Conservation (phyloP, 2,329 filamentous ascomycete species). For the Cercospora citrullina region DNA sequence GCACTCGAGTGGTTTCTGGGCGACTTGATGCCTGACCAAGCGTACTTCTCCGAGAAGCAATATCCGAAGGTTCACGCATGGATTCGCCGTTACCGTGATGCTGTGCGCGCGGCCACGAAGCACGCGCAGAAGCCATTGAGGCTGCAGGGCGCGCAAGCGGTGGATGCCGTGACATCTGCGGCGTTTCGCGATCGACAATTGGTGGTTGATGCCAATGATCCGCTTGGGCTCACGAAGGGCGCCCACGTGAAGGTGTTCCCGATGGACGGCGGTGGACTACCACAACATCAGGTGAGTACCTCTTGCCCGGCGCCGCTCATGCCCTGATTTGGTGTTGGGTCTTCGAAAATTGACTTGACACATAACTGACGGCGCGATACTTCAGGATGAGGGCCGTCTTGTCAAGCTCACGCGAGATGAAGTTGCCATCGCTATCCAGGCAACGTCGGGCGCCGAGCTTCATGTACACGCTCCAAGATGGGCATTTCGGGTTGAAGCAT, state of each 20-base stretch:
- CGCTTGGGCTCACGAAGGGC: conserved; percentile 55
- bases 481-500: conserved; percentile 54
- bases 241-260: conserved; percentile 61
- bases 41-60: conserved; percentile 52
- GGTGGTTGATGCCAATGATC: conserved; percentile 54
- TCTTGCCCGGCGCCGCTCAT: not conserved
- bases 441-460: conserved; percentile 46
- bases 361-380: not conserved
- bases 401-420: conserved; percentile 55
- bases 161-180: conserved; percentile 48
- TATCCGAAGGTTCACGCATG: conserved; percentile 65
- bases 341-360: not conserved
- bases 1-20: conserved; percentile 61
- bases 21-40: conserved; percentile 56
- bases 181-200: conserved; percentile 50
- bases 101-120: conserved; percentile 47
- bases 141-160: conserved; percentile 58
- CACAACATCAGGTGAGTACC: conserved; percentile 44
- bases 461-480: conserved; percentile 63
- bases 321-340: not conserved
- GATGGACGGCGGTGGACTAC: conserved; percentile 58
- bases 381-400: conserved; percentile 56
- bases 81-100: conserved; percentile 61
- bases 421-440: conserved; percentile 58
- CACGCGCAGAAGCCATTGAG: conserved; percentile 44